Conservation (phyloP, 129 eudicot genomes). For the Chrysanthemum seticuspe region DNA sequence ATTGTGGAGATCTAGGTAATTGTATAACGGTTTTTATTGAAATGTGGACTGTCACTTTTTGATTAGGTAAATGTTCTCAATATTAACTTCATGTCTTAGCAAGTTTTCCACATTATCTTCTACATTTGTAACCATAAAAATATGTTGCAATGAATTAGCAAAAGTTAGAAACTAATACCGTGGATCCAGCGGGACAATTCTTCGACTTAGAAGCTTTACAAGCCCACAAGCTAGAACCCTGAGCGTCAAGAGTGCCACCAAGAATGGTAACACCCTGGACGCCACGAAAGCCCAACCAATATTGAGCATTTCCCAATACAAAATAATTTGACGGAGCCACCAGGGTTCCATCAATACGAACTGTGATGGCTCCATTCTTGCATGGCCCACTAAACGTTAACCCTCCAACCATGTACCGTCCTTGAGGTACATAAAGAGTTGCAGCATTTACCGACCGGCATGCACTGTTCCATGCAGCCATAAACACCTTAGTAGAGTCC, state of each 20-base stretch:
- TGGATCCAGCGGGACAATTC: constrained; percentile 63
- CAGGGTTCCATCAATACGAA: constrained; percentile 59
- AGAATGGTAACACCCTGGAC: constrained; percentile 52
- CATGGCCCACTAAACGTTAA: constrained; percentile 43
- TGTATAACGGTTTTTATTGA: too few relatives aligned
- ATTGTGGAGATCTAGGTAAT: too few relatives aligned
- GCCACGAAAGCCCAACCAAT: constrained; percentile 45
- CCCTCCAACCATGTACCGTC: constrained; percentile 43
- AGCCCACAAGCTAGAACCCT: constrained; percentile 60
- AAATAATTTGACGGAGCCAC: constrained; percentile 54
- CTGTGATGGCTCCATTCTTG: constrained; percentile 35
- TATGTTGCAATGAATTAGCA: too few relatives aligned
- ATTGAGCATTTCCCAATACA: constrained; percentile 30
- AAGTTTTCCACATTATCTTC: too few relatives aligned
- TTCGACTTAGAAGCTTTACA: constrained; percentile 47
- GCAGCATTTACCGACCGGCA: constrained; percentile 49
- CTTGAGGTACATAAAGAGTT: constrained; percentile 56
- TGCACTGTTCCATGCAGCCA: constrained; percentile 57
- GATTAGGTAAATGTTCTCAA: too few relatives aligned
- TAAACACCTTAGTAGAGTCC: constrained; percentile 51
- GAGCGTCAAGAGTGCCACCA: constrained; percentile 68
- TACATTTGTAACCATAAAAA: too few relatives aligned
- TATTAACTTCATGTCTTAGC: too few relatives aligned
- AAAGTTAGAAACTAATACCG: constrained; percentile 30
- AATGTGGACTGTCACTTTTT: too few relatives aligned